Evolutionary conservation across 257 asterid species (phyloP).

Genomic region (Forsythia viridissima): DNA sequence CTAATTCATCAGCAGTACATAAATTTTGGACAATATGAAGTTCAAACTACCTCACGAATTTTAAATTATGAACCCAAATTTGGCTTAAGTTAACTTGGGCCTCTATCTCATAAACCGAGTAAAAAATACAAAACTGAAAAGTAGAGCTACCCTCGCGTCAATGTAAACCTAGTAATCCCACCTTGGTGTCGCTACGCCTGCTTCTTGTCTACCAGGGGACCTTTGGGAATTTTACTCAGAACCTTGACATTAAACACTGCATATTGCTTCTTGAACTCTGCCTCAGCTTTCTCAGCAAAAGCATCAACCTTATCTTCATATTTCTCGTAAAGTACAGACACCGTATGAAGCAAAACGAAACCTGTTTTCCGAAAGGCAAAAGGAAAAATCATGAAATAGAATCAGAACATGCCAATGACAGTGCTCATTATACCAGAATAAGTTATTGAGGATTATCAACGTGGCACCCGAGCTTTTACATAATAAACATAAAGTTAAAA

Average conservation of each 20-base stretch:
- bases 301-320: constrained; percentile 52
- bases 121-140: constrained; percentile 8
- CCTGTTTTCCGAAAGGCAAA: constrained; percentile 21
- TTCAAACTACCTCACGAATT: background rate
- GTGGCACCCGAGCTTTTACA: background rate
- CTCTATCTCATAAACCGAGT: constrained; percentile 12
- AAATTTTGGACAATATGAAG: constrained; percentile 5
- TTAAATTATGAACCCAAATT: constrained; percentile 13
- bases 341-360: constrained; percentile 45
- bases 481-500: background rate
- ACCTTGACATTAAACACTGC: constrained; percentile 42
- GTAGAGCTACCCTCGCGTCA: background rate
- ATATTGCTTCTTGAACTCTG: constrained; percentile 48
- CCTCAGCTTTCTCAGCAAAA: constrained; percentile 53
- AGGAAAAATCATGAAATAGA: too few relatives aligned
- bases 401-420: background rate
- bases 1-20: constrained; percentile 3
- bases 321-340: constrained; percentile 49
- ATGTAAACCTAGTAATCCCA: constrained; percentile 14
- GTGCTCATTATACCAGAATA: background rate
- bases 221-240: constrained; percentile 50
- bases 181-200: constrained; percentile 18
- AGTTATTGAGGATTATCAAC: background rate
- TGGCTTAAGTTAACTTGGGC: constrained; percentile 10
- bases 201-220: constrained; percentile 39